Base-by-base conservation (phyloP, 1,284 basidiomycete genomes). In the Austroboletus niveus region DNA sequence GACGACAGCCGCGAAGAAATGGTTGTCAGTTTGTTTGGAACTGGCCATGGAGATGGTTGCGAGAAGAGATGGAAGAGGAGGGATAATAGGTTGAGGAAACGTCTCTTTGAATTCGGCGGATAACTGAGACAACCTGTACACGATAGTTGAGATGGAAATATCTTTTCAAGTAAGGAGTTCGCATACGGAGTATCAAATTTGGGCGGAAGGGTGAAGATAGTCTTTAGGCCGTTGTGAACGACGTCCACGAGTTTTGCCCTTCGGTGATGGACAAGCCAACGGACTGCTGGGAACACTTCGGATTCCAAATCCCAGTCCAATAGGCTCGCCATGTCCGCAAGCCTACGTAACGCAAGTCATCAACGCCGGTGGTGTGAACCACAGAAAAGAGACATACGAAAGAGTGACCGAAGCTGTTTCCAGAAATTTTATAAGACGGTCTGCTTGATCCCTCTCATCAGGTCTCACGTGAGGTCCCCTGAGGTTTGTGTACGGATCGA, bases 161-260 rank as follows among this genome's bases (percentile, higher is more conserved):
- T 17, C 14, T 41, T 24, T 22, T 5, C n/a, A 41, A 5, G 41
- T 40, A 40, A 5, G 5, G 8, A 9, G 34, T 34, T 20, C 27
- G 76, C 87, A 61, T 66, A 93, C 89, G 85, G 75, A 35, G 76
- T 69, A 49, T 83, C 76, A 50, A 89, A 81, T 56, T 82, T 85
- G 3, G 84, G 77, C 29, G 90, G 80, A 10, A 88, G 78, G 17
- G 82, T 81, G 63, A 97, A 96, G 1, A 93, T 81, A 0, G 89
- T 94, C 62, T 92, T 90, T 32, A 98, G 71, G 36, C 86, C 82
- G n/a, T 72, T 72, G 59, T 92, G 89, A 17, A 98, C 84, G 8
- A 87, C 81, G 60, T 98, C 94, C 43, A 97, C 85, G 14, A 98
- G 77, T 56, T 93, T 91, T 1, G 93, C 96, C 62, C 92, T 81